Conservation (phyloP, 768 basidiomycete species). For the Solioccasus polychromus region DNA sequence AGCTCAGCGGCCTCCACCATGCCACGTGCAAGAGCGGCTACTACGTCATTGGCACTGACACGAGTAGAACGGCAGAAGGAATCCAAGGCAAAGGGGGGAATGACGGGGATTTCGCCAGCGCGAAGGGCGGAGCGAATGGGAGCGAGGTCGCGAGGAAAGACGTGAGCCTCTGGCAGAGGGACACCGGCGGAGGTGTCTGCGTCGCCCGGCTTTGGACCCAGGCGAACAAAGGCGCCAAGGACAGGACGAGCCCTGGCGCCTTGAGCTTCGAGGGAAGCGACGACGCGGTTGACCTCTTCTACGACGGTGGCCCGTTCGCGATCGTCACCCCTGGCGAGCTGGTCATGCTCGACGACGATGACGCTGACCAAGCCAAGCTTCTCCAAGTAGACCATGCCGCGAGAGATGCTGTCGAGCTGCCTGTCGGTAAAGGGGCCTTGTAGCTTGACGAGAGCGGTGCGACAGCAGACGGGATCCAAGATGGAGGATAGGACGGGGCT, state of each 20-base stretch:
- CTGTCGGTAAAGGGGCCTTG: constrained; percentile 94
- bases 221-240: constrained; percentile 78
- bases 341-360: constrained; percentile 91
- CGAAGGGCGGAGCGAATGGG: constrained; percentile 85
- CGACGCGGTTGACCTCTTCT: constrained; percentile 85
- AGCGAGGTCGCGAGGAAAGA: constrained; percentile 74
- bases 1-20: constrained; percentile 61
- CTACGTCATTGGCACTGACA: constrained; percentile 82
- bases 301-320: constrained; percentile 64
- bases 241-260: constrained; percentile 88
- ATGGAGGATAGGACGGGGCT: constrained; percentile 68
- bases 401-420: constrained; percentile 90
- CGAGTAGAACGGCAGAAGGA: constrained; percentile 85
- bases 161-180: constrained; percentile 69
- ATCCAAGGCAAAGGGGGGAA: constrained; percentile 90
- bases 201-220: constrained; percentile 71
- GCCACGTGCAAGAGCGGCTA: constrained; percentile 82
- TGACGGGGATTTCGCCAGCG: constrained; percentile 94
- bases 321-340: constrained; percentile 61
- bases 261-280: constrained; percentile 76
- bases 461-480: constrained; percentile 77
- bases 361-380: constrained; percentile 95
- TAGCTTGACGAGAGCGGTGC: constrained; percentile 93
- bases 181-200: constrained; percentile 30
- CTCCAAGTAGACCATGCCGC: constrained; percentile 92